Percentiles rank a stretch among this genome's conserved stretches.
Evolutionary conservation across 1,284 basidiomycete genomes (phyloP).

Genomic region (Sanghuangporus sanghuang): DNA sequence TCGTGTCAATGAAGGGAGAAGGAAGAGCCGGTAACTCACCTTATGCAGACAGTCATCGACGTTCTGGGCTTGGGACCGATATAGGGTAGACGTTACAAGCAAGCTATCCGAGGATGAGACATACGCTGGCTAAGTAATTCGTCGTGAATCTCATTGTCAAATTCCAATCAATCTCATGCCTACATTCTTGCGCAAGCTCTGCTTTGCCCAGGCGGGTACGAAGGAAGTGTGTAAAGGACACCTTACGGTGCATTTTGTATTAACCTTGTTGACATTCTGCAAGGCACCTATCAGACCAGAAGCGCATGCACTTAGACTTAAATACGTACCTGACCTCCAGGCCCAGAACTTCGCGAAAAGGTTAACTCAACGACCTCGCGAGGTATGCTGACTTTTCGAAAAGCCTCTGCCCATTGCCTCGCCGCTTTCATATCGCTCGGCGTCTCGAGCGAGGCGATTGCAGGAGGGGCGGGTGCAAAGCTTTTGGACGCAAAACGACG

Average conservation of each 20-base stretch:
- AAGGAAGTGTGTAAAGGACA: conserved; percentile 51
- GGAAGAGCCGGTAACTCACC: conserved; percentile 32
- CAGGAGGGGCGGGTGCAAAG: conserved; percentile 32
- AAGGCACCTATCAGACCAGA: background rate
- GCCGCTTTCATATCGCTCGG: conserved; percentile 40
- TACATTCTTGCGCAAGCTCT: conserved; percentile 48
- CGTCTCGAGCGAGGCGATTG: conserved; percentile 29
- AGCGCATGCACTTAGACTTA: background rate
- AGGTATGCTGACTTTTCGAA: conserved; percentile 40
- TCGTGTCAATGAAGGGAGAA: background rate
- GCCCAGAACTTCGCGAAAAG: conserved; percentile 72
- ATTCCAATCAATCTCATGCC: conserved; percentile 20
- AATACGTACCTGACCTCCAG: conserved; percentile 62
- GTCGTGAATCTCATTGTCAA: background rate
- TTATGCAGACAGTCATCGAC: conserved; percentile 65
- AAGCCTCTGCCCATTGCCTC: conserved; percentile 45
- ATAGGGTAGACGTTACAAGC: conserved; percentile 57
- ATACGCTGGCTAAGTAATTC: conserved; percentile 49
- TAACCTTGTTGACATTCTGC: conserved; percentile 80
- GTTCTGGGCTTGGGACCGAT: conserved; percentile 73
- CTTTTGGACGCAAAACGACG: conserved; percentile 1
- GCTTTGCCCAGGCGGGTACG: conserved; percentile 65
- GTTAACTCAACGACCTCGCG: conserved; percentile 49
- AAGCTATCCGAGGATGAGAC: conserved; percentile 59
- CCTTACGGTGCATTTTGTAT: conserved; percentile 66